Percentiles rank a stretch among this genome's conserved stretches.
Evolutionary conservation across 2,329 filamentous ascomycete species (phyloP).

Genomic region (Claviceps quebecensis): DNA sequence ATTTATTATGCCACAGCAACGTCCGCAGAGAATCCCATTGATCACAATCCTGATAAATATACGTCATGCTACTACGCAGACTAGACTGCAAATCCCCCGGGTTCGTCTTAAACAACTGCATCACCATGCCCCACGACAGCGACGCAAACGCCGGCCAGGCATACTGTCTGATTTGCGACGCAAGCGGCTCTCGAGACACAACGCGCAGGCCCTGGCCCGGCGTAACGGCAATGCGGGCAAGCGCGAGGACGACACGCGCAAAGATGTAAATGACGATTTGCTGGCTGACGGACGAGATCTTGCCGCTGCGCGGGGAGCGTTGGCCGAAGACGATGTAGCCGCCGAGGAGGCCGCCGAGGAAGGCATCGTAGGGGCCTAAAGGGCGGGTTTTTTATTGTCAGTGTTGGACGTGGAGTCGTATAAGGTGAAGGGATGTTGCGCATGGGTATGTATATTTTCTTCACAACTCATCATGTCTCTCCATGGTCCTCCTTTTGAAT

Average conservation of each 20-base stretch:
- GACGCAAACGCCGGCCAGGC: conserved; percentile 91
- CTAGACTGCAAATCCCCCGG: conserved; percentile 85
- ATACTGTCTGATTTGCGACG: conserved; percentile 45
- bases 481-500: too few species aligned
- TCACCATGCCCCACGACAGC: conserved; percentile 81
- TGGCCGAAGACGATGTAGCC: conserved; percentile 86
- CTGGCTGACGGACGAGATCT: conserved; percentile 71
- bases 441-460: not conserved
- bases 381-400: not conserved
- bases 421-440: not conserved
- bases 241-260: conserved; percentile 71
- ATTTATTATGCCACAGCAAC: conserved; percentile 74
- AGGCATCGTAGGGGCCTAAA: conserved; percentile 60
- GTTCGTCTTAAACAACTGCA: conserved; percentile 89
- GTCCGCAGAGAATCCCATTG: conserved; percentile 78
- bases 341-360: conserved; percentile 74
- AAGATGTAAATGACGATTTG: conserved; percentile 99
- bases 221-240: conserved; percentile 72
- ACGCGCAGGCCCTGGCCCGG: conserved; percentile 36
- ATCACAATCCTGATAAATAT: conserved; percentile 86
- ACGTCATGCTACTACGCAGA: conserved; percentile 88
- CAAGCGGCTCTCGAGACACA: conserved; percentile 34
- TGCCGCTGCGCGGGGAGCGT: conserved; percentile 45
- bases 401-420: too few species aligned
- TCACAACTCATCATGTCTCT: not conserved